phyloP scores from a whole-genome alignment of 116 monocot genomes.

The Iris pallida region DNA sequence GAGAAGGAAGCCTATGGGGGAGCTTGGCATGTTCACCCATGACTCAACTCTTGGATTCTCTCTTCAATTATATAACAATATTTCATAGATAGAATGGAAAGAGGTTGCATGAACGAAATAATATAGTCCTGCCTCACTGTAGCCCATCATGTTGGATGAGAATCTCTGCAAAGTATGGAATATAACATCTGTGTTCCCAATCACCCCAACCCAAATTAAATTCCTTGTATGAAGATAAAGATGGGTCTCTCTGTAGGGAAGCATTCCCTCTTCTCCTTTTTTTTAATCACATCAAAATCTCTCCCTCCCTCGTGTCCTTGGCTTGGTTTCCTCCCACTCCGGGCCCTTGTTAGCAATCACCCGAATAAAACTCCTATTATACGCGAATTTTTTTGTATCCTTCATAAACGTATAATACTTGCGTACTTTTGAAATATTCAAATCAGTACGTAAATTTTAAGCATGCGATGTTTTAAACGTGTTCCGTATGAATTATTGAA shows the following conservation, averaged over 20 bases:
- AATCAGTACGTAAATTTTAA: no score
- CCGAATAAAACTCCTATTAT: no score
- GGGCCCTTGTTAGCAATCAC: no score
- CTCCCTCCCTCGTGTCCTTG: slow-evolving; percentile 5
- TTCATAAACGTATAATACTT: no score
- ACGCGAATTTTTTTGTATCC: no score
- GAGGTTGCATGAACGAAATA: slow-evolving; percentile 12
- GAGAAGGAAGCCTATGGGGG: slow-evolving; percentile 5
- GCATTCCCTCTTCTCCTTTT: background rate
- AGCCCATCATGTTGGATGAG: slow-evolving; percentile 27
- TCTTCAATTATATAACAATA: background rate
- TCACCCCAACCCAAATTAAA: slow-evolving; percentile 10
- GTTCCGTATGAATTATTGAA: no score
- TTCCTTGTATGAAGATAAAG: slow-evolving; percentile 6
- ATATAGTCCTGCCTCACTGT: slow-evolving; percentile 16
- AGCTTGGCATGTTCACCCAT: slow-evolving; percentile 25
- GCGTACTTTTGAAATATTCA: no score
- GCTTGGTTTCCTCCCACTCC: slow-evolving; percentile 9
- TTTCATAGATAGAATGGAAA: background rate
- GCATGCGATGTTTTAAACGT: no score
- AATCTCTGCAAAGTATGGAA: slow-evolving; percentile 18
- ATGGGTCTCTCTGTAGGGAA: slow-evolving; percentile 2
- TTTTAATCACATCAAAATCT: background rate
- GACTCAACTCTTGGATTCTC: background rate
- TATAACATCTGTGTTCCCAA: slow-evolving; percentile 24